Evolutionary conservation across 129 eudicot genomes (phyloP).

Genomic region (Pulicaria dysenterica): DNA sequence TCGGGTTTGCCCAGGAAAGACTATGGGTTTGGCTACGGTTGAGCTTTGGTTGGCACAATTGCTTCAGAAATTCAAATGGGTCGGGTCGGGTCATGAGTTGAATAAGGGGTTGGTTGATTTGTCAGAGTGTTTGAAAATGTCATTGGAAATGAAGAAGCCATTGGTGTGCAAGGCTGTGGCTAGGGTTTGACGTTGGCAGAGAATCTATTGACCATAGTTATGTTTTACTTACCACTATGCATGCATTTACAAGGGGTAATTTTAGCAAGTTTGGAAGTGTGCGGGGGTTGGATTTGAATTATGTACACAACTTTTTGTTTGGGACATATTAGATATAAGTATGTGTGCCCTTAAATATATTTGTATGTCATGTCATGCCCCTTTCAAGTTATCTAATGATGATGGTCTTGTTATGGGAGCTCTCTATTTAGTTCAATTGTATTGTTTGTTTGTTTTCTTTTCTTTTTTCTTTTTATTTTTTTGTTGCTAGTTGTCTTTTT

Average conservation of each 20-base stretch:
- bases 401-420: conserved; percentile 41
- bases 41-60: conserved; percentile 89
- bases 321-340: conserved; percentile 27
- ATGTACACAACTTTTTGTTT: conserved; percentile 36
- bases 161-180: conserved; percentile 81
- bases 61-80: conserved; percentile 79
- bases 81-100: conserved; percentile 9
- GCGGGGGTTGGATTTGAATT: conserved; percentile 22
- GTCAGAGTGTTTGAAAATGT: conserved; percentile 76
- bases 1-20: conserved; percentile 95
- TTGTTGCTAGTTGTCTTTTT: conserved; percentile 11
- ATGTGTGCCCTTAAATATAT: conserved; percentile 28
- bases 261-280: conserved; percentile 25
- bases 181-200: conserved; percentile 51
- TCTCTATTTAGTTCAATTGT: conserved; percentile 47
- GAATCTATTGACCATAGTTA: conserved; percentile 17
- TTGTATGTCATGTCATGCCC: conserved; percentile 30
- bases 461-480: background rate
- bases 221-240: conserved; percentile 4
- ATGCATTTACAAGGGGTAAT: conserved; percentile 20
- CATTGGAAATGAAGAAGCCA: conserved; percentile 84
- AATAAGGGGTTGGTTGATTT: conserved; percentile 55
- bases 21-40: conserved; percentile 83
- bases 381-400: conserved; percentile 37
- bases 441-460: conserved; percentile 7